Base-by-base conservation (phyloP, 495 filamentous ascomycete species). In the Penicilliopsis zonata region DNA sequence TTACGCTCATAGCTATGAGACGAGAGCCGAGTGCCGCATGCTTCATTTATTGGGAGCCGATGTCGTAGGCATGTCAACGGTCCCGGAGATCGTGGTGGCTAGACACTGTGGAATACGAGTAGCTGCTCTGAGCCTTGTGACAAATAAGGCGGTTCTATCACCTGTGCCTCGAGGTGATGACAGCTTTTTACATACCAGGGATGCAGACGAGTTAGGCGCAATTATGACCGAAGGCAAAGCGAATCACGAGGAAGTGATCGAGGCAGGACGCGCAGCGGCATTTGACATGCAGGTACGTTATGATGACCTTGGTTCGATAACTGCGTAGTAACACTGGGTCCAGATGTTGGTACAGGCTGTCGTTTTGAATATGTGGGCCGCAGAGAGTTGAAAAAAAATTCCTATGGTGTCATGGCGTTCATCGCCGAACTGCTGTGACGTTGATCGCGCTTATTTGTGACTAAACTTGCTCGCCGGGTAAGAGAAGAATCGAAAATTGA, bases 51-150 rank as follows among this genome's bases (percentile, higher is more conserved):
- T 82, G 9, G 80, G 79, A 5, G 80, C 77, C 16, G 80, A 86
- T 50, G 52, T 84, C 12, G 80, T 85, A 3, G 80, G 80, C 6
- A 85, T 86, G 81, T 81, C 76, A 12, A 84, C 80, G 4, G 76
- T 85, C 10, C 81, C 81, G 8, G 81, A 86, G 46, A 76, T 84
- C 24, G 67, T 84, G 30, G 73, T 79, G 12, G 80, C 81, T 9
- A 65, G 81, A 40, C 81, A 86, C 45, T 74, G 66, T 35, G 75
- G 71, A 8, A 64, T 86, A 34, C 61, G 70, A 18, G 74, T 85
- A n/a, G 48, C 83, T 25, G 81, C 78, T 19, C 67, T 84, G 40
- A 84, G 78, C 37, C 54, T 86, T 14, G 79, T 86, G n/a, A 86
- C 81, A 12, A 86, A 86, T 46, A 72, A 59, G 7, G 72, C 75